Base-by-base conservation (phyloP, 768 basidiomycete genomes). In the Mycena capillaripes region DNA sequence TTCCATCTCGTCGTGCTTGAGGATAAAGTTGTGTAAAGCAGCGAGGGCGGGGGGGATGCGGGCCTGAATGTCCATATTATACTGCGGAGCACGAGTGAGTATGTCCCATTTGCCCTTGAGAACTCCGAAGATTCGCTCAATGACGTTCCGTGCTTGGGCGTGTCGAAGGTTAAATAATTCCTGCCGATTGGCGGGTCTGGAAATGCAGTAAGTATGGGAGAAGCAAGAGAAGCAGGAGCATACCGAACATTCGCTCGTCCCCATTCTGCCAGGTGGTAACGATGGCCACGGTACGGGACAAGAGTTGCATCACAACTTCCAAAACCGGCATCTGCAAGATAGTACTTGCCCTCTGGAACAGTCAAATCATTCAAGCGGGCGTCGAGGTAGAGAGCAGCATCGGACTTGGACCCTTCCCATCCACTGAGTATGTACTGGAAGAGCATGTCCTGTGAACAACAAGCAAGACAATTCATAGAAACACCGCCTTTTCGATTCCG, bases 201-300 rank as follows among this genome's bases (percentile, higher is more conserved):
- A 9, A 50, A 21, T 30, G 12, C 34, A 50, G 34, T 29, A 62
- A 48, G 14, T 21, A 21, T 14, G 5, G 8, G 29, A 46, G 6
- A 5, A 17, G 14, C 9, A 52, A 14, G 11, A 9, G 44, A 29
- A 23, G 17, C 7, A 11, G 30, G 44, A 32, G 34, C n/a, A 11
- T 58, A 73, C 72, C 59, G 29, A 16, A 69, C 52, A 58, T 29
- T n/a, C 3, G 69, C 73, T 10, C 62, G 32, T 27, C 68, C 78
- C 79, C 79, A 81, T 30, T 81, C 78, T 4, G 66, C 61, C 23
- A 81, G 66, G 40, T 81, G 78, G 40, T 81, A 81, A 2, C 70
- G 61, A 4, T 79, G 72, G 0, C 75, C 73, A 0, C 72, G 30
- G 61, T 79, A 80, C 3, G 79, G 79, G 1, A 80, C 72, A 10